Conservation (phyloP, 164 flowering plant species). For the Annona squamosa region DNA sequence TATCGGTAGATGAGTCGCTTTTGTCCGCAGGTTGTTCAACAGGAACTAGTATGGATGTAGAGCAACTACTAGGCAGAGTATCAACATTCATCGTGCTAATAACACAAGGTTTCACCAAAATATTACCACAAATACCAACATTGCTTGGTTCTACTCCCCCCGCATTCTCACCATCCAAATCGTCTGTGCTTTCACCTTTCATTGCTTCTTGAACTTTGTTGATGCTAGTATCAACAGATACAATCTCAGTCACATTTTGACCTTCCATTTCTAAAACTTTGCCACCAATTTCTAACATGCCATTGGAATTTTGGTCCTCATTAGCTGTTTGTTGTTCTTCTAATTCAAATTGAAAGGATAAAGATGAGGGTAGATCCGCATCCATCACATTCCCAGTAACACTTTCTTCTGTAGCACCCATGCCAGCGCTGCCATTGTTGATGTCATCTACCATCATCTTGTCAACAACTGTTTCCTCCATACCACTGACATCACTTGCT, state of each 20-base stretch:
- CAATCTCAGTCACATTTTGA: neutral
- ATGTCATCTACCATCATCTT: neutral
- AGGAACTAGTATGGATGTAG: neutral
- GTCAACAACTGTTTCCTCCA: neutral
- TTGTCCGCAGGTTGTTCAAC: neutral
- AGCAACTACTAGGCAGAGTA: neutral
- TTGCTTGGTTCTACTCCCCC: neutral
- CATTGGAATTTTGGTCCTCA: neutral
- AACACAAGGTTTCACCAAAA: neutral
- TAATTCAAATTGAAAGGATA: neutral
- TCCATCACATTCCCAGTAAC: neutral
- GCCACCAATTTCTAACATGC: neutral
- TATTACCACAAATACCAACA: neutral
- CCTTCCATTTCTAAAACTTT: neutral
- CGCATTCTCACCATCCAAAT: neutral
- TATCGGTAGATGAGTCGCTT: neutral
- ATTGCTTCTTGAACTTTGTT: conserved; percentile 10
- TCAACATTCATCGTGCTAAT: neutral
- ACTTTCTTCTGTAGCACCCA: neutral
- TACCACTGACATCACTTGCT: conserved; percentile 4
- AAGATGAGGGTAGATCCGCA: neutral
- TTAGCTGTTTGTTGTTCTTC: neutral
- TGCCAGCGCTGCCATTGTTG: too few relatives aligned
- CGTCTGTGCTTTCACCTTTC: neutral
- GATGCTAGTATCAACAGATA: conserved; percentile 13